phyloP scores from a whole-genome alignment of 306 rosid species.

The Lathyrus aphaca region DNA sequence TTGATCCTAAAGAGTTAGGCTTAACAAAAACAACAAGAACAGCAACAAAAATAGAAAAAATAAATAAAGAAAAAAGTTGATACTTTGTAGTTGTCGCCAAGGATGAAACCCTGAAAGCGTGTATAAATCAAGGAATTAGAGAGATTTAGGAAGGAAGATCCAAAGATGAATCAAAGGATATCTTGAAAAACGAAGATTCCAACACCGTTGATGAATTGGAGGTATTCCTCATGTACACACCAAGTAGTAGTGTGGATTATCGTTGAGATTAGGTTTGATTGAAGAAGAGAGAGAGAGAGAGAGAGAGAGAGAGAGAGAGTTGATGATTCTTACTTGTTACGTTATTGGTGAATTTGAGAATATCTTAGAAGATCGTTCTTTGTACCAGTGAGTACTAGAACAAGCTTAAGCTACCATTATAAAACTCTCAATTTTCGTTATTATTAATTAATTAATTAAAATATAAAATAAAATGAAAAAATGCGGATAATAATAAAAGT shows the following conservation, averaged over 20 bases:
- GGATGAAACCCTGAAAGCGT: neutral
- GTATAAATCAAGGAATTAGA: neutral
- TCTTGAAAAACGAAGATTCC: slow-evolving; percentile 8
- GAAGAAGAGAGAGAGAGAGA: neutral
- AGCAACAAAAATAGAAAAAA: neutral
- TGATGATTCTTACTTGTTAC: slow-evolving; percentile 1
- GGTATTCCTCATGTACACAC: slow-evolving; percentile 4
- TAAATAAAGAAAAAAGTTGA: neutral
- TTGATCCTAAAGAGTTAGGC: neutral
- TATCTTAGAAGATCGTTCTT: neutral
- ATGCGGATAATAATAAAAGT: neutral
- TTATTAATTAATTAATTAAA: too few species aligned
- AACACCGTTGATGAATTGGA: neutral
- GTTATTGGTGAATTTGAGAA: neutral
- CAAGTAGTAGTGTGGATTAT: neutral
- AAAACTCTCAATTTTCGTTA: neutral
- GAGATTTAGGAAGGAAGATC: neutral
- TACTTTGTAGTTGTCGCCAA: slow-evolving; percentile 14
- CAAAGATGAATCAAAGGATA: slow-evolving; percentile 3
- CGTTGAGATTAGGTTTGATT: slow-evolving; percentile 1
- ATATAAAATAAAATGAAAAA: neutral
- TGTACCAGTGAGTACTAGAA: neutral
- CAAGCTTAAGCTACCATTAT: slow-evolving; percentile 7
- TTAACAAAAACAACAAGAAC: neutral
- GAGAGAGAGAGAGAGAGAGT: neutral